Conservation (phyloP, 371 early-diverging fungal genomes). For the Apophysomyces variabilis region DNA sequence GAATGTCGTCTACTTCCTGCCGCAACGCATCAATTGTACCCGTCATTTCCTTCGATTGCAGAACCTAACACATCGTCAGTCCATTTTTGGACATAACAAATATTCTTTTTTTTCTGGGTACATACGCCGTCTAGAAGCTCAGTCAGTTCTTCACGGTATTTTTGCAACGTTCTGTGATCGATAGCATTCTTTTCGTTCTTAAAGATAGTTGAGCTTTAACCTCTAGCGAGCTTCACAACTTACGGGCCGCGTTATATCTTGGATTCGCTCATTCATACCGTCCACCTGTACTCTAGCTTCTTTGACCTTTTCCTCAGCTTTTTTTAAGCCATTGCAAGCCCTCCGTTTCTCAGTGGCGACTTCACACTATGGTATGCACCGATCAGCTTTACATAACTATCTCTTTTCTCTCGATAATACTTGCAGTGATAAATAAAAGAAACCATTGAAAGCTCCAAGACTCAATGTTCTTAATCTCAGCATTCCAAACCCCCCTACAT, state of each 20-base stretch:
- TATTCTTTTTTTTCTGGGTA: not conserved
- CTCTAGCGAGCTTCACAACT: conserved; percentile 7
- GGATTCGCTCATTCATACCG: conserved; percentile 22
- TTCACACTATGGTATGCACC: conserved; percentile 35
- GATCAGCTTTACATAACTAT: not conserved
- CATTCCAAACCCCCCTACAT: conserved; percentile 37
- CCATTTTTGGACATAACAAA: not conserved
- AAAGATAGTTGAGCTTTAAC: not conserved
- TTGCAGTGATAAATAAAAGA: conserved; percentile 41
- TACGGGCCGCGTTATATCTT: conserved; percentile 26
- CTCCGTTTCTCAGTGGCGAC: conserved; percentile 32
- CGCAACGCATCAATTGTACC: conserved; percentile 15
- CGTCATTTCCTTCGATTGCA: conserved; percentile 15
- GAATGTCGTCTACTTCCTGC: conserved; percentile 11
- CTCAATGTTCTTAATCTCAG: conserved; percentile 31
- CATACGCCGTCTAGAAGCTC: conserved; percentile 42
- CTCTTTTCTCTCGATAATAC: conserved; percentile 13
- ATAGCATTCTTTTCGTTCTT: conserved; percentile 47
- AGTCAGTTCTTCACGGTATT: conserved; percentile 50
- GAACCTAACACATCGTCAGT: conserved; percentile 13
- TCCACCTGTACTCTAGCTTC: conserved; percentile 27
- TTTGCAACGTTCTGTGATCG: conserved; percentile 43
- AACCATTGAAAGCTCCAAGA: conserved; percentile 48
- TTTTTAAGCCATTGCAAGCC: conserved; percentile 29
- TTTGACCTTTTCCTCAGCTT: conserved; percentile 29